Evolutionary conservation across 2,329 filamentous ascomycete genomes (phyloP), one percentile per base, ranked within the genome.

Genomic region (Ophioceras dolichostomum): DNA sequence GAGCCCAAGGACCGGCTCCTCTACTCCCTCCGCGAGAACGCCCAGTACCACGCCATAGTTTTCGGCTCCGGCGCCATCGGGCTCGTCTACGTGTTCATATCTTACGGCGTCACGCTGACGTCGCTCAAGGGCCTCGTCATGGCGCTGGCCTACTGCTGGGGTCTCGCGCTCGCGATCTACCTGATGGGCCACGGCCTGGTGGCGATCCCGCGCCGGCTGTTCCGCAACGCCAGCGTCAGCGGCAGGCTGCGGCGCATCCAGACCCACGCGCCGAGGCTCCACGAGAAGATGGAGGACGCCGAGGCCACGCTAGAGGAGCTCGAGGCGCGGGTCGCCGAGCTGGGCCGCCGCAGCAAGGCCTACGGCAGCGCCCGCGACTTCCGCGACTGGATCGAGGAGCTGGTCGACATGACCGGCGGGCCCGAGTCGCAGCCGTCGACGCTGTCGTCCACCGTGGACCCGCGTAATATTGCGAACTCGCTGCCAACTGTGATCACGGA

Each of bases 161-260:
- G 88, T 49, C 63, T 98, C 48, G 69, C 89, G 4, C 68, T 96
- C 37, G 91, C 88, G 32, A 94, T 98, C 43, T 96, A 94, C 52
- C 69, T 98, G 29, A 96, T 98, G 89, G 91, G 91, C 6, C 91
- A 98, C 57, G 91, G 91, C 7, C 68, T 98, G 19, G 91, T 98
- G 22, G 83, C 88, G 2, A 83, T 98, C 40, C 91, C 91, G 1
- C 72, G 89, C 45, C 75, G 74, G 27, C 65, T 98, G 13, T 81
- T 91, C 50, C 76, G 81, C 41, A 82, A 85, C 52, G 81, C 87
- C 22, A 86, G 79, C 52, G 75, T 88, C 32, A 83, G 79, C 45
- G 76, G 75, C 34, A 73, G 79, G 39, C 59, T 98, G 33, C 78
- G 79, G 42, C 70, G 82, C 26, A 65, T 95, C 26, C 87, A 96